Conservation (phyloP, 768 basidiomycete species). For the Termitomyces eurrhizus region DNA sequence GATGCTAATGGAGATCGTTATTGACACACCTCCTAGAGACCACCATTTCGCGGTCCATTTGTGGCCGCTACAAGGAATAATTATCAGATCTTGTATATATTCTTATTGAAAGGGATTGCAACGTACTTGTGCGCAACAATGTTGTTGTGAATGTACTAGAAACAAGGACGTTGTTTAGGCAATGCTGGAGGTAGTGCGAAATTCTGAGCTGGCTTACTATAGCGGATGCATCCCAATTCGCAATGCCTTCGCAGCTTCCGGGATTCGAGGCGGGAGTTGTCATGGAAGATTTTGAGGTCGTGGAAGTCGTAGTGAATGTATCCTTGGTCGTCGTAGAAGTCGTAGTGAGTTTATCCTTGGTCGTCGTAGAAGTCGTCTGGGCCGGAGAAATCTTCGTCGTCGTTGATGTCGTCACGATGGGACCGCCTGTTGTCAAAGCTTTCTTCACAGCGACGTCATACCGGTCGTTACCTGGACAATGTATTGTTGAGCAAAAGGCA, state of each 20-base stretch:
- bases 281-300: neutral
- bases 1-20: neutral
- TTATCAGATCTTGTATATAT: neutral
- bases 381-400: neutral
- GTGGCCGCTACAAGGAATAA: neutral
- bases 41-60: constrained; percentile 14
- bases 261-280: neutral
- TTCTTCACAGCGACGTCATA: constrained; percentile 62
- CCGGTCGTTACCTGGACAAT: constrained; percentile 44
- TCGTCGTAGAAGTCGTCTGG: neutral
- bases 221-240: neutral
- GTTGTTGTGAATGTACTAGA: constrained; percentile 5
- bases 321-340: neutral
- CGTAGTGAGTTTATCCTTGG: neutral
- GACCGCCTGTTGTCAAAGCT: constrained; percentile 41
- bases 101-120: neutral
- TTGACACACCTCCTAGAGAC: constrained; percentile 6
- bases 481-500: neutral
- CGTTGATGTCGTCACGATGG: neutral
- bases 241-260: neutral
- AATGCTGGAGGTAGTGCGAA: neutral
- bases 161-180: neutral
- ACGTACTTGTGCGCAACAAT: constrained; percentile 6
- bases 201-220: neutral
- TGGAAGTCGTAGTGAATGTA: neutral